phyloP scores from a whole-genome alignment of 495 filamentous ascomycete species.

The Penicillium dipodomyicola region DNA sequence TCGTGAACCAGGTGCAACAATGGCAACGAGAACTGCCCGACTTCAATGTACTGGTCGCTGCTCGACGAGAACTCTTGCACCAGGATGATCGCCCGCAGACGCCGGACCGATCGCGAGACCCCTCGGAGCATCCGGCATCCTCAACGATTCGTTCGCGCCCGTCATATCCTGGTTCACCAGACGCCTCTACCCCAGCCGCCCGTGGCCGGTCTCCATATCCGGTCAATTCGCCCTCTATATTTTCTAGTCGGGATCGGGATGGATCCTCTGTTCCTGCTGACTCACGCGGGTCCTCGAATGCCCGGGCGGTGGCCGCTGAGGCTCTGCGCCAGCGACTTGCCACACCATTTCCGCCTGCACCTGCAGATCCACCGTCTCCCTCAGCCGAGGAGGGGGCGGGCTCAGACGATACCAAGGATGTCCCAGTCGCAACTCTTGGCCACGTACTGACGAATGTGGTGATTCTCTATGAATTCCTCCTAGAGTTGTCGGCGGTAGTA shows the following conservation, averaged over 20 bases:
- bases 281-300: constrained; percentile 32
- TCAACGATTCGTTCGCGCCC: constrained; percentile 44
- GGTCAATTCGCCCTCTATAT: constrained; percentile 16
- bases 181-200: constrained; percentile 36
- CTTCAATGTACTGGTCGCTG: constrained; percentile 72
- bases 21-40: constrained; percentile 70
- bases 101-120: constrained; percentile 20
- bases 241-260: constrained; percentile 19
- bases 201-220: constrained; percentile 25
- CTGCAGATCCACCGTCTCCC: not conserved
- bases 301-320: constrained; percentile 32
- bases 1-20: constrained; percentile 62
- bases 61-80: constrained; percentile 56
- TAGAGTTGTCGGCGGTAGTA: constrained; percentile 83
- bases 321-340: constrained; percentile 40
- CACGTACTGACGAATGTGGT: constrained; percentile 76
- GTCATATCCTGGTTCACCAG: constrained; percentile 58
- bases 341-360: constrained; percentile 33
- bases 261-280: constrained; percentile 26
- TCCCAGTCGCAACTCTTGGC: constrained; percentile 60
- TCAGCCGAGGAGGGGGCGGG: constrained; percentile 22
- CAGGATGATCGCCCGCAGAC: constrained; percentile 28
- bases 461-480: constrained; percentile 70
- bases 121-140: constrained; percentile 23
- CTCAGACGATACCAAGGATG: constrained; percentile 29